These are phyloP conservation scores for Micractinium conductrix DNA, from an alignment of 139 green algal genomes.

Conservation along the genomic window DNA sequence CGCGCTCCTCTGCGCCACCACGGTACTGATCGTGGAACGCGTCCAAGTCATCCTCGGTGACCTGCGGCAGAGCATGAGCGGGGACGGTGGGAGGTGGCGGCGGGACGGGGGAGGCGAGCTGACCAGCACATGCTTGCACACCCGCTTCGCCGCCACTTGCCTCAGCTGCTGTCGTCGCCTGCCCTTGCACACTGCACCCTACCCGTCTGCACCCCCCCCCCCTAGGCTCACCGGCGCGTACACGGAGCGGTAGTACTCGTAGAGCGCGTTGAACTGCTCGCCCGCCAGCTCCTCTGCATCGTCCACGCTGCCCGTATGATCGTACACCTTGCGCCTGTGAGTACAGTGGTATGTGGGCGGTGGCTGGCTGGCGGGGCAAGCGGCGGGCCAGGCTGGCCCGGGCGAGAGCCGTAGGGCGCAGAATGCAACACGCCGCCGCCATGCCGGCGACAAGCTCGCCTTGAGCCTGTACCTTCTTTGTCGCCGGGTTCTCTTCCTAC, in stretches of 20 bases:
- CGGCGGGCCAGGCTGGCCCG: background rate
- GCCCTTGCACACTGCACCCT: background rate
- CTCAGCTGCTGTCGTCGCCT: background rate
- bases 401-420: no score
- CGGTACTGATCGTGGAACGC: slow-evolving; percentile 71
- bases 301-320: slow-evolving; percentile 82
- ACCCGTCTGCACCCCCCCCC: background rate
- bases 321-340: slow-evolving; percentile 87
- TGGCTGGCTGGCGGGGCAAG: background rate
- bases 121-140: background rate
- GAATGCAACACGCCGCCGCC: no score
- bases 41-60: slow-evolving; percentile 73
- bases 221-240: slow-evolving; percentile 65
- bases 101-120: background rate
- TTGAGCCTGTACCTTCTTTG: no score
- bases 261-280: slow-evolving; percentile 73
- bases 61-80: slow-evolving; percentile 35
- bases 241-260: slow-evolving; percentile 81
- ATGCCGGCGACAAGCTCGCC: no score
- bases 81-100: background rate
- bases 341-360: background rate
- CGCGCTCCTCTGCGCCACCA: slow-evolving; percentile 76
- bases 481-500: no score
- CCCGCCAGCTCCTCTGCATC: slow-evolving; percentile 68
- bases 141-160: background rate